A percentile compares a stretch with the other conserved stretches of the same genome.
phyloP scores from a whole-genome alignment of 2,329 filamentous ascomycete genomes.

The Fusarium nematophilum region DNA sequence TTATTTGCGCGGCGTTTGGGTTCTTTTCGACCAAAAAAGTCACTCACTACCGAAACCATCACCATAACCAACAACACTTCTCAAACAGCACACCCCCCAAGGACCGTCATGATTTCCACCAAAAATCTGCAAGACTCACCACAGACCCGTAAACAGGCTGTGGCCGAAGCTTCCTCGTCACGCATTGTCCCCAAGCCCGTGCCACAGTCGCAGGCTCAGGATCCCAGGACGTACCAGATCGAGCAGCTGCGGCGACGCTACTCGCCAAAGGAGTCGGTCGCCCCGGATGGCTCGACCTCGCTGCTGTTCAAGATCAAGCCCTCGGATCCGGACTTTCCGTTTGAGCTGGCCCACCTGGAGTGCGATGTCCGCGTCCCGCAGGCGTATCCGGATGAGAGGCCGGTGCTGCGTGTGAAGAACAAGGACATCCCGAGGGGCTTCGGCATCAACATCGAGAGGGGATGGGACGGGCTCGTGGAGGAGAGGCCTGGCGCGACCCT shows the following conservation, averaged over 20 bases:
- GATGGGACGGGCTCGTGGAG: constrained; percentile 74
- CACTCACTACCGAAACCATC: constrained; percentile 3
- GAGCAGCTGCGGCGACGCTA: constrained; percentile 78
- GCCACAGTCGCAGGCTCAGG: constrained; percentile 70
- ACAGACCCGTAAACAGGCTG: constrained; percentile 57
- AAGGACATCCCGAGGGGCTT: constrained; percentile 77
- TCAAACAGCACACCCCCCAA: constrained; percentile 10
- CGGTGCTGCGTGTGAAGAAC: constrained; percentile 73
- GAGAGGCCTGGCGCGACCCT: constrained; percentile 68
- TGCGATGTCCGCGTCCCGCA: constrained; percentile 75
- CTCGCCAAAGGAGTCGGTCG: constrained; percentile 57
- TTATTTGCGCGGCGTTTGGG: constrained; percentile 24
- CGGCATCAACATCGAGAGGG: constrained; percentile 79
- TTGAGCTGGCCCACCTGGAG: constrained; percentile 75
- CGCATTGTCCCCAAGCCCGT: constrained; percentile 73
- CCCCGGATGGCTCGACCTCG: constrained; percentile 62
- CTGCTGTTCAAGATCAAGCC: constrained; percentile 75
- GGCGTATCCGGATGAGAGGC: constrained; percentile 68
- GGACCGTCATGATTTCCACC: constrained; percentile 54
- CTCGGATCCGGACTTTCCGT: constrained; percentile 87
- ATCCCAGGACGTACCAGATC: constrained; percentile 80
- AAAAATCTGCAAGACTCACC: constrained; percentile 44
- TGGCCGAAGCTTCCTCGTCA: constrained; percentile 55
- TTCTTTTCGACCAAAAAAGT: constrained; percentile 11
- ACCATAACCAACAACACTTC: constrained; percentile 10